These are phyloP conservation scores for Ophiostoma montium DNA, from an alignment of 2,329 filamentous ascomycete species.

Conservation along the genomic window DNA sequence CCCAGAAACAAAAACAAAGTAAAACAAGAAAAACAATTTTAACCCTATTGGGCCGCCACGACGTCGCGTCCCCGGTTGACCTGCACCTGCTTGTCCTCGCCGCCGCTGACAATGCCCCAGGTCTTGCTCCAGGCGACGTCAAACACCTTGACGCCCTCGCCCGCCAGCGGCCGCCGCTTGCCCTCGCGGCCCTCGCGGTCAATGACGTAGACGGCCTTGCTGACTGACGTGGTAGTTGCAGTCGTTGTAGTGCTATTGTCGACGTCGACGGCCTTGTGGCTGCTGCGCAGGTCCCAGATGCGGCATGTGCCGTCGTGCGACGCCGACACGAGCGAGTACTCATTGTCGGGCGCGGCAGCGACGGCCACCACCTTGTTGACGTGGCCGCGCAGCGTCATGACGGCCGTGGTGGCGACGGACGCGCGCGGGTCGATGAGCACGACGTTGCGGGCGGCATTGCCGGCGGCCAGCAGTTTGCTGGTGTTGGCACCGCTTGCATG, in stretches of 20 bases:
- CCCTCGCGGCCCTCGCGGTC: conserved; percentile 52
- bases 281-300: conserved; percentile 81
- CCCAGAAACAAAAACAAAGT: conserved; percentile 1
- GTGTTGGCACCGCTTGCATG: conserved; percentile 22
- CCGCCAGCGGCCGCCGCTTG: conserved; percentile 51
- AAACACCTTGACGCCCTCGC: conserved; percentile 84
- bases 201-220: conserved; percentile 64
- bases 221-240: conserved; percentile 33
- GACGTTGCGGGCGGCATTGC: conserved; percentile 74
- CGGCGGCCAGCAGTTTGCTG: conserved; percentile 44
- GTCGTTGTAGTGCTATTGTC: too few species aligned
- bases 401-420: conserved; percentile 59
- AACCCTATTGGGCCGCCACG: conserved; percentile 17
- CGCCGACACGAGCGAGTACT: conserved; percentile 76
- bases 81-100: conserved; percentile 91
- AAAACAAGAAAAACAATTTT: conserved; percentile 3
- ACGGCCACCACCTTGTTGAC: conserved; percentile 53
- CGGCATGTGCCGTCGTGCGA: conserved; percentile 85
- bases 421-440: conserved; percentile 84
- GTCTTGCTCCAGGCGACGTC: conserved; percentile 72
- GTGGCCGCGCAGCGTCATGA: conserved; percentile 86
- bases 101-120: conserved; percentile 79
- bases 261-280: conserved; percentile 36
- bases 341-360: conserved; percentile 43
- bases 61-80: conserved; percentile 59